A percentile compares a stretch with the other conserved stretches of the same genome.
Conservation (phyloP, 2,329 filamentous ascomycete genomes). For the Aspergillus ustus region DNA sequence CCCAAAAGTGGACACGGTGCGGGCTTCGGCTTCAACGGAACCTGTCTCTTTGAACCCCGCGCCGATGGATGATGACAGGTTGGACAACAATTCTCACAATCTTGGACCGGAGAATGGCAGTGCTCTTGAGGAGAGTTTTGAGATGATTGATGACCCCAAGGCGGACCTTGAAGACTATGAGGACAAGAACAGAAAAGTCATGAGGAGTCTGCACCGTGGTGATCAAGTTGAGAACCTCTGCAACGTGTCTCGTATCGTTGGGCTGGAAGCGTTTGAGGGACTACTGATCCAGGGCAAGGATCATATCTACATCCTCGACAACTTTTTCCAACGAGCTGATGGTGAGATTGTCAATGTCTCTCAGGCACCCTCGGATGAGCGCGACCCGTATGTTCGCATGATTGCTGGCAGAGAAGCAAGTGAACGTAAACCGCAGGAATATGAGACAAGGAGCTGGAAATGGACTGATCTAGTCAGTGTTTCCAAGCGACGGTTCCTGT, state of each 20-base stretch:
- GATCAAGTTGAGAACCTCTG: constrained; percentile 93
- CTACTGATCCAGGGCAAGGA: constrained; percentile 92
- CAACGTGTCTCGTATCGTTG: constrained; percentile 93
- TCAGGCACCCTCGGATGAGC: constrained; percentile 89
- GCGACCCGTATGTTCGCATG: constrained; percentile 93
- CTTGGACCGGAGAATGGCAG: constrained; percentile 43
- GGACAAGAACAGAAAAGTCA: constrained; percentile 97
- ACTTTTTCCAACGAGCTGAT: constrained; percentile 91
- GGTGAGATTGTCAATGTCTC: constrained; percentile 97
- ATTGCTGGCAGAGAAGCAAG: constrained; percentile 77
- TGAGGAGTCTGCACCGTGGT: constrained; percentile 87
- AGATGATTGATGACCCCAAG: constrained; percentile 91
- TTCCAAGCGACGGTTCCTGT: constrained; percentile 92
- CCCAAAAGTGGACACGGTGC: constrained; percentile 53
- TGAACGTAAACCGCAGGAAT: constrained; percentile 65
- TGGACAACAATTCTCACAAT: constrained; percentile 36
- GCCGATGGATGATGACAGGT: constrained; percentile 35
- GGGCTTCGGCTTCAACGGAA: constrained; percentile 47
- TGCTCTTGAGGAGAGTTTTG: constrained; percentile 84
- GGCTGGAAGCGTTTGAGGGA: constrained; percentile 90
- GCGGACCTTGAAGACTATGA: constrained; percentile 85
- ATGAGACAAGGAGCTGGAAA: constrained; percentile 87
- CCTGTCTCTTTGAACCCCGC: constrained; percentile 44
- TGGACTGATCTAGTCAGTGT: constrained; percentile 95
- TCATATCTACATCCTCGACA: constrained; percentile 91